Base-by-base conservation (phyloP, 116 monocot species). In the Cymodocea nodosa region DNA sequence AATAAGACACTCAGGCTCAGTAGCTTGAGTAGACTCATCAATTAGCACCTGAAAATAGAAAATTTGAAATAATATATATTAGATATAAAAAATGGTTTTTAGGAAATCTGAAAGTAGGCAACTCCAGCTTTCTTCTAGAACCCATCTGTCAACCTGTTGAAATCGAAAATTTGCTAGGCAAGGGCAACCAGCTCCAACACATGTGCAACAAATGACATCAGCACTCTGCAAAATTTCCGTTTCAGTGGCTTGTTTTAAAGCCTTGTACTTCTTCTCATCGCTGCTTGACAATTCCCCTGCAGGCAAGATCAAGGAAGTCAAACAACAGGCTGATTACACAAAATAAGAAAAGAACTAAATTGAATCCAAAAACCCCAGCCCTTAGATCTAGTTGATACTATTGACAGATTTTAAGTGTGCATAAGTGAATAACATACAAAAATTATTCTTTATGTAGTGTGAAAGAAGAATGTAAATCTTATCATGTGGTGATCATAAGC, bases 131-230 rank as follows among this genome's bases (percentile, higher is more conserved):
- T 6, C 30, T 11, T 53, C 39, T 10, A 62, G 36, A 50, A n/a
- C n/a, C n/a, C 48, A 67, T 56, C 36, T n/a, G 61, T 48, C 49
- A 71, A 99, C 98, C 81, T 99, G 98, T 10, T 92, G 92, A 70
- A 92, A 99, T 9, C 98, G 83, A 65, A 99, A 99, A 69, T 99
- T 99, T 69, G 89, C 71, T 34, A 99, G 66, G 51, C 98, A 78
- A 75, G 98, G 98, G 73, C 92, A 92, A 59, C 98, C 98, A 59
- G 98, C 98, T 68, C 98, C 98, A 77, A 99, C 98, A 84, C 98
- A 99, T 15, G 98, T 99, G 76, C 89, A 92, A 70, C 98, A 99
- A 75, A 99, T 92, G 40, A 99, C 98, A 89, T 99, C 98, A 79
- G 98, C 98, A 81, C 84, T 99, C 70, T 99, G 98, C 34, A 86